Percentiles rank a stretch among this genome's conserved stretches.
Evolutionary conservation across 108 stramenopile genomes (phyloP).

Genomic region (Cyclostephanos tholiformis): DNA sequence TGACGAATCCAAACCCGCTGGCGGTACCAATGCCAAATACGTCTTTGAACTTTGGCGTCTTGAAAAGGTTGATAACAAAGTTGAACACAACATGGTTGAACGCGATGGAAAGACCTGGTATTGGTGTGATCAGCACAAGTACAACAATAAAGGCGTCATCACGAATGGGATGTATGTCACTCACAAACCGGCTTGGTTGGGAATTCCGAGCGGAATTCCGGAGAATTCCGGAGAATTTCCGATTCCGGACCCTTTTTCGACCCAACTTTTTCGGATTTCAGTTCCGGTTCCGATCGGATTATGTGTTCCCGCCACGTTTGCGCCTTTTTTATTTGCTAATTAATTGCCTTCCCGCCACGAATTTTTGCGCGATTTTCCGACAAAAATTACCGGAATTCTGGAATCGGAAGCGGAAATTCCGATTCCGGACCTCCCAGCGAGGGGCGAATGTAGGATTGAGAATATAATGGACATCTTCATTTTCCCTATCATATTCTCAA

Average conservation of each 20-base stretch:
- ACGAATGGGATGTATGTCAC: slow-evolving; percentile 1
- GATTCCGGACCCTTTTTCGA: no score
- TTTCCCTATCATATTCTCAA: neutral
- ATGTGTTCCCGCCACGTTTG: no score
- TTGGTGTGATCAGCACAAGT: slow-evolving; percentile 2
- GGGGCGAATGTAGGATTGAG: slow-evolving; percentile 3
- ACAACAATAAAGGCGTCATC: neutral
- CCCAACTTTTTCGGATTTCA: neutral
- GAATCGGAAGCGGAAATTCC: no score
- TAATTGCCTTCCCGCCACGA: no score
- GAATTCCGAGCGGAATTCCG: no score
- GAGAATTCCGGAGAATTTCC: no score
- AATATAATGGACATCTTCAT: neutral
- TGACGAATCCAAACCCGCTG: no score
- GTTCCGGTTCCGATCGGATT: no score
- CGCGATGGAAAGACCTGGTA: neutral
- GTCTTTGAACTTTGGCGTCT: neutral
- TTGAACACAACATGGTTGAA: slow-evolving; percentile 3
- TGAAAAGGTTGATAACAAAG: neutral
- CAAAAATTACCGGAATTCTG: no score
- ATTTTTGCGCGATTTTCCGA: no score
- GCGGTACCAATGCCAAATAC: neutral
- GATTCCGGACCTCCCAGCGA: no score
- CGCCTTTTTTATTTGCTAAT: no score
- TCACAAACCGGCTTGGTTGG: neutral